These are phyloP conservation scores for Alnus glutinosa DNA, from an alignment of 306 rosid species.

Conservation along the genomic window DNA sequence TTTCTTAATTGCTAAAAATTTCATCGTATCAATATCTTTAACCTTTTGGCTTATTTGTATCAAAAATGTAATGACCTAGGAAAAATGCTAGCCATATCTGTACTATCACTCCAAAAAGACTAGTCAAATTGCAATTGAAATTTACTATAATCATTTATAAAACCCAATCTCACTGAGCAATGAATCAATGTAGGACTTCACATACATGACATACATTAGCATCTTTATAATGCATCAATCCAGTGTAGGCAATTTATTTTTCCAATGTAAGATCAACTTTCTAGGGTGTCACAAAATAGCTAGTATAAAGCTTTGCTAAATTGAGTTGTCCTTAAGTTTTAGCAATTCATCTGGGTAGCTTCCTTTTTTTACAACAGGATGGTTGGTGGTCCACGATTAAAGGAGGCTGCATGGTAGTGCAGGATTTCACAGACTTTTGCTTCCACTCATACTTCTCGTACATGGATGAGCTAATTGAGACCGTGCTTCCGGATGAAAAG, in stretches of 20 bases:
- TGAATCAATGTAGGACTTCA: no score
- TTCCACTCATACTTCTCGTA: slow-evolving; percentile 85
- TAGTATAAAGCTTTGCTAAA: not conserved
- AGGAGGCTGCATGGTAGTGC: slow-evolving; percentile 61
- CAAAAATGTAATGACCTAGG: not conserved
- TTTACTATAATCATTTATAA: no score
- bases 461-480: slow-evolving; percentile 77
- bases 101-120: no score
- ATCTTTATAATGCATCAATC: no score
- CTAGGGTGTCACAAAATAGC: not conserved
- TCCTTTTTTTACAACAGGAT: slow-evolving; percentile 45
- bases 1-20: not conserved
- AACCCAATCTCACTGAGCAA: no score
- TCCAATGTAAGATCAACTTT: no score
- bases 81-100: no score
- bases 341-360: not conserved
- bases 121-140: no score
- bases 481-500: slow-evolving; percentile 53
- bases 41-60: not conserved
- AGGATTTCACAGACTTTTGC: slow-evolving; percentile 72
- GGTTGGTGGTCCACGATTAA: slow-evolving; percentile 71
- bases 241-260: no score
- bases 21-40: not conserved
- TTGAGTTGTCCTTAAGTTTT: not conserved
- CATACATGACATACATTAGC: no score